phyloP scores from a whole-genome alignment of 306 rosid genomes.

The Sicyos baderoa region DNA sequence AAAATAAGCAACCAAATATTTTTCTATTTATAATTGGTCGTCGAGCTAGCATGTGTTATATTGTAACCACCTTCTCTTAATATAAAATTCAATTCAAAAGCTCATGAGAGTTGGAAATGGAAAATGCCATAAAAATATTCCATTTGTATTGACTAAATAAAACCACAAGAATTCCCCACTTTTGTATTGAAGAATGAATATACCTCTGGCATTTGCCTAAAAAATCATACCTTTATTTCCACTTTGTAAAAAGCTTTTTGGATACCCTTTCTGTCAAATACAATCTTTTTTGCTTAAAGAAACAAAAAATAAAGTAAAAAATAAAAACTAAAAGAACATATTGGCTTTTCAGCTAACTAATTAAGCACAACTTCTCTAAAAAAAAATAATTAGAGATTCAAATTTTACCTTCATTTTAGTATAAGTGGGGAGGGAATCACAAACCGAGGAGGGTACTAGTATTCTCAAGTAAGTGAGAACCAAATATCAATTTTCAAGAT shows the following conservation, averaged over 20 bases:
- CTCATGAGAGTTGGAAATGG: not conserved
- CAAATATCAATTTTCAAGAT: too few species aligned
- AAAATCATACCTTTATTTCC: not conserved
- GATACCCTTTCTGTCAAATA: not conserved
- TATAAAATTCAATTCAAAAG: not conserved
- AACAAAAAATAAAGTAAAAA: too few species aligned
- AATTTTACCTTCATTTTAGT: too few species aligned
- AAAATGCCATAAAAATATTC: slow-evolving; percentile 1
- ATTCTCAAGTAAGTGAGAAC: too few species aligned
- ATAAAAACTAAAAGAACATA: not conserved
- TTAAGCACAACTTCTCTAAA: too few species aligned
- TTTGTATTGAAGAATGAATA: not conserved
- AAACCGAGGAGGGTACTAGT: too few species aligned
- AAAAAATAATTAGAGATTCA: not conserved
- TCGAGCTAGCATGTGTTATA: not conserved
- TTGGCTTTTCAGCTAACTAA: not conserved
- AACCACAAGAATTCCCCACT: not conserved
- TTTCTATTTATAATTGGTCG: not conserved
- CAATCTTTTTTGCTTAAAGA: not conserved
- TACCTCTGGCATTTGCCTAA: not conserved
- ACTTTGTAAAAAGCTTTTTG: slow-evolving; percentile 8
- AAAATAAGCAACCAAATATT: not conserved
- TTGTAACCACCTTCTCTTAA: not conserved
- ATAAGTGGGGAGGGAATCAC: too few species aligned
- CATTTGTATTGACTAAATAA: too few species aligned